phyloP scores from a whole-genome alignment of 371 early-diverging fungal species.

The Synchytrium microbalum region DNA sequence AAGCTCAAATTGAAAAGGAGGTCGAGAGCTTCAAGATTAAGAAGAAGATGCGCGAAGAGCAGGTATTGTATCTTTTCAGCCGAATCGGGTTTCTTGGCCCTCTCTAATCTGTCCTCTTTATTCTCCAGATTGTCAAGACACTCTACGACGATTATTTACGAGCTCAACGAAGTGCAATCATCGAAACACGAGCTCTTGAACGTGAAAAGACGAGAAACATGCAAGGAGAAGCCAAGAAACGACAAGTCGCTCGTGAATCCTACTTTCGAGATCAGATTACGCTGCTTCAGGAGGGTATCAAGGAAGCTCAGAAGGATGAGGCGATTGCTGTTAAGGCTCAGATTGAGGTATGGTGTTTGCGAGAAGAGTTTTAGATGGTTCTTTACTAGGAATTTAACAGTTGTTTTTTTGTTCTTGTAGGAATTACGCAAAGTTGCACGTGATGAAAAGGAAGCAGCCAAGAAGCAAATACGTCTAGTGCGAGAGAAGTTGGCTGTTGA shows the following conservation, averaged over 20 bases:
- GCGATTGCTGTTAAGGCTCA: conserved; percentile 23
- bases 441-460: conserved; percentile 21
- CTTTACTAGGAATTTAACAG: neutral
- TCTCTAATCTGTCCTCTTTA: neutral
- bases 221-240: conserved; percentile 7
- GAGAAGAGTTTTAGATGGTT: conserved; percentile 1
- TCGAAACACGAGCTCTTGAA: conserved; percentile 17
- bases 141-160: conserved; percentile 19
- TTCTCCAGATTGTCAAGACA: conserved; percentile 13
- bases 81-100: neutral
- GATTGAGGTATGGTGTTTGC: conserved; percentile 21
- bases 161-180: conserved; percentile 19
- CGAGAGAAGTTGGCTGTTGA: conserved; percentile 25
- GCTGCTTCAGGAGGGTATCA: conserved; percentile 21
- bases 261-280: conserved; percentile 20
- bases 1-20: conserved; percentile 10
- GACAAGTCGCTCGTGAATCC: conserved; percentile 18
- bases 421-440: conserved; percentile 22
- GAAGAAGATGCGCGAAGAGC: conserved; percentile 18
- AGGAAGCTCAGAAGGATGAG: conserved; percentile 19
- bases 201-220: conserved; percentile 9
- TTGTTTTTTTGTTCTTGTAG: conserved; percentile 11
- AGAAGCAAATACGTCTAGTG: conserved; percentile 9
- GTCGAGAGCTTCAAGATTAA: conserved; percentile 9
- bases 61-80: conserved; percentile 9